Evolutionary conservation across 257 asterid genomes (phyloP).

Genomic region (Eustoma russellianum): DNA sequence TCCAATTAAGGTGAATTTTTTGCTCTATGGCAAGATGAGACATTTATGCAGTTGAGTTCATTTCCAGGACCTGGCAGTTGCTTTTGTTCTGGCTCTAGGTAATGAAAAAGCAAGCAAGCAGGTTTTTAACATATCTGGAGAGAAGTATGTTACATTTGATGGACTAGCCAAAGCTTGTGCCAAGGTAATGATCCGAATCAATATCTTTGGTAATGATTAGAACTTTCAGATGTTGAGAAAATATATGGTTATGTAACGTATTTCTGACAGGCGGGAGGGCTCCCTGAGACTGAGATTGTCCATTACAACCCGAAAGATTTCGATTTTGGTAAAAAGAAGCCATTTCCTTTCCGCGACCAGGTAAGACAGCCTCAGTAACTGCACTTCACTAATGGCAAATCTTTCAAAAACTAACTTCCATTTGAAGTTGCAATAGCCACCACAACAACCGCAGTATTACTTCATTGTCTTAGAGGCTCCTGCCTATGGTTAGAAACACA

Average conservation of each 20-base stretch:
- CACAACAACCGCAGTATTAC: no score
- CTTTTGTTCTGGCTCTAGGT: slow-evolving; percentile 81
- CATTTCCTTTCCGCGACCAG: slow-evolving; percentile 96
- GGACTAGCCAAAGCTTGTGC: slow-evolving; percentile 97
- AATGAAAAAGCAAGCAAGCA: slow-evolving; percentile 84
- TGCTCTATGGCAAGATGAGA: neutral
- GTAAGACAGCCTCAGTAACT: slow-evolving; percentile 17
- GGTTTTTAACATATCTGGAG: slow-evolving; percentile 91
- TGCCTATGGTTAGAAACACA: no score
- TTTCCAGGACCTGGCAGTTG: slow-evolving; percentile 77
- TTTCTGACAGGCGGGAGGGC: slow-evolving; percentile 72
- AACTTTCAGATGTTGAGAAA: no score
- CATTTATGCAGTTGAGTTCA: slow-evolving; percentile 1
- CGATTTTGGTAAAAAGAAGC: slow-evolving; percentile 93
- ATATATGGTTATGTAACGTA: neutral
- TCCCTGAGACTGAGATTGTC: slow-evolving; percentile 92
- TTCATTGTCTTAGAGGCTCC: no score
- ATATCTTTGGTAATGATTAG: no score
- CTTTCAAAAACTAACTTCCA: no score
- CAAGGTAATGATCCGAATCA: slow-evolving; percentile 35
- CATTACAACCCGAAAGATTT: slow-evolving; percentile 96
- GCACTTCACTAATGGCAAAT: no score
- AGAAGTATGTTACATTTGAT: slow-evolving; percentile 84
- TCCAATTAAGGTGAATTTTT: no score
- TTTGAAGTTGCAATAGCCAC: no score